Evolutionary conservation across 176 grass and related monocot species (phyloP), one percentile per base, ranked within the genome.

Genomic region (Lolium rigidum): DNA sequence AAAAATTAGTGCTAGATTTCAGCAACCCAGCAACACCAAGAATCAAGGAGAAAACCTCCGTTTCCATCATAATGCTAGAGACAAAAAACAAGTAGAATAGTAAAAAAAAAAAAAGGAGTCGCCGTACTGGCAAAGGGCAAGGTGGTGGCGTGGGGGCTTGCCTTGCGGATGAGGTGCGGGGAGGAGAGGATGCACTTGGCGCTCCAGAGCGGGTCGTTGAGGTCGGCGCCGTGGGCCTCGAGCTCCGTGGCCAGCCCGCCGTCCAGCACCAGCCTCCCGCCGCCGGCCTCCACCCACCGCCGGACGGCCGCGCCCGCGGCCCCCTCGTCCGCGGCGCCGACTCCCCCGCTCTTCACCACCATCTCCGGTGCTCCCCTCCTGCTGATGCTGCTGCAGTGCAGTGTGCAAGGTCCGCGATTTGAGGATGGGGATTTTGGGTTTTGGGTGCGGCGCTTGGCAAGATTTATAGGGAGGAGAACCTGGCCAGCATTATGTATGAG

Each of bases 151-250:
- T 47, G 69, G 22, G 1, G 4, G 17, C 17, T 83, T 62, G 75
- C 96, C 93, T 95, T 86, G 69, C 92, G 89, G 79, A 99, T 84
- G 82, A 99, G 97, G 82, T 99, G 92, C 18, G 97, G 82, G 11
- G 94, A 92, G 71, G 52, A 82, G 77, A 96, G 89, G 81, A 99
- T 87, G 82, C 97, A 99, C 85, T 90, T 99, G 79, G 94, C 97
- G 84, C 97, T 99, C 97, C 97, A 99, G 70, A 99, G 97, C 41
- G 97, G 97, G 77, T 99, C 97, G 80, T 99, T 99, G 57, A 99
- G 89, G 87, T 99, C 83, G 16, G 94, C 94, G 65, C 97, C 97
- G 54, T 94, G 77, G 90, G 97, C 88, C 78, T 99, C 97, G 18
- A 99, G 97, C 88, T 99, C 97, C 47, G 97, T 99, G 66, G 97